phyloP scores from a whole-genome alignment of 805 yeast species.

The Teunomyces cretensis region DNA sequence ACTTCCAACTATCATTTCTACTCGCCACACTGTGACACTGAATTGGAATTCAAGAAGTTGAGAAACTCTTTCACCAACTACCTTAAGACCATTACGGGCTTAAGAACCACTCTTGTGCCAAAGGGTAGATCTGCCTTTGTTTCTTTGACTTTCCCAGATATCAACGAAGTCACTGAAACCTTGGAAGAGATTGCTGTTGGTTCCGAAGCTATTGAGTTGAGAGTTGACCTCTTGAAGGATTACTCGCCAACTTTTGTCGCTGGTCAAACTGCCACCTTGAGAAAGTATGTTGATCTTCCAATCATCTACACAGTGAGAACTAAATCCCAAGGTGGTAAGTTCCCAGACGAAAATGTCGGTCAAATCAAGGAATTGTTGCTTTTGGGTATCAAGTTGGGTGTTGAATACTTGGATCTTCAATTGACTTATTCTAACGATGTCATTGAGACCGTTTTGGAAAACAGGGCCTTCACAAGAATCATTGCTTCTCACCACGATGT shows the following conservation, averaged over 20 bases:
- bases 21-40: conserved; percentile 66
- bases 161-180: conserved; percentile 43
- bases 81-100: conserved; percentile 63
- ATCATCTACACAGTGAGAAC: conserved; percentile 82
- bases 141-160: conserved; percentile 67
- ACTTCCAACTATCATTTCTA: conserved; percentile 78
- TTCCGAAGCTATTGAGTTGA: conserved; percentile 76
- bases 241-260: conserved; percentile 58
- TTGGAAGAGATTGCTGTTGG: conserved; percentile 63
- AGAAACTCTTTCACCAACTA: conserved; percentile 59
- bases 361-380: conserved; percentile 50
- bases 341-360: conserved; percentile 57
- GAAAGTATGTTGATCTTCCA: conserved; percentile 67
- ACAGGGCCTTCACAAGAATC: conserved; percentile 61
- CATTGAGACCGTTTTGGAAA: conserved; percentile 49
- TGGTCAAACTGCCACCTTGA: conserved; percentile 67
- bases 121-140: conserved; percentile 61
- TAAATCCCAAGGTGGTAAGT: conserved; percentile 75
- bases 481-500: conserved; percentile 86
- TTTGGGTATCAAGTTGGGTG: conserved; percentile 73
- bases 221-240: conserved; percentile 68
- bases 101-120: conserved; percentile 38
- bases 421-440: conserved; percentile 62
- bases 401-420: conserved; percentile 80
- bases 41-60: conserved; percentile 54